phyloP scores from a whole-genome alignment of 495 filamentous ascomycete genomes.

The Antarctomyces pellizariae region DNA sequence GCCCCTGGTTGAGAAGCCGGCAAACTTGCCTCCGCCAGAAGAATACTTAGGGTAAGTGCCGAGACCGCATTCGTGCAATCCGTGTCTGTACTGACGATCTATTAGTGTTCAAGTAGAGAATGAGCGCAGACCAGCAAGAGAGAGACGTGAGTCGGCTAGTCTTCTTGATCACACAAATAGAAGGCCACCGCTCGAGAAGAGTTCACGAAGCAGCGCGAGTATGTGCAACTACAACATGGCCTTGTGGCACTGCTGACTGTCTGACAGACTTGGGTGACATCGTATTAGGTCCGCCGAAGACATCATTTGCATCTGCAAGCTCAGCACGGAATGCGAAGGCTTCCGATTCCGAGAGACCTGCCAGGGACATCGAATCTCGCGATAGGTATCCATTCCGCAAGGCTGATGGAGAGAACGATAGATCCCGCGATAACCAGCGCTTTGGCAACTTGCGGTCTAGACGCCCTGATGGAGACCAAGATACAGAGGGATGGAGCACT shows the following conservation, averaged over 20 bases:
- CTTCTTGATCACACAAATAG: constrained; percentile 26
- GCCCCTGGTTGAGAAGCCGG: constrained; percentile 63
- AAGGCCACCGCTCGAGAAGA: constrained; percentile 23
- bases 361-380: constrained; percentile 26
- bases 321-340: constrained; percentile 28
- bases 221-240: constrained; percentile 31
- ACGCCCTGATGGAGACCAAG: constrained; percentile 28
- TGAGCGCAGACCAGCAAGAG: constrained; percentile 15
- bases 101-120: not conserved
- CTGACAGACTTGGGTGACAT: constrained; percentile 50
- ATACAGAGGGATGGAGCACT: constrained; percentile 32
- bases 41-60: constrained; percentile 91
- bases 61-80: constrained; percentile 10
- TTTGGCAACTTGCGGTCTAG: constrained; percentile 20
- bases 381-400: constrained; percentile 45
- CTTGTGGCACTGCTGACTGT: constrained; percentile 10
- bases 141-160: constrained; percentile 16
- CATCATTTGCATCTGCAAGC: constrained; percentile 64
- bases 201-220: constrained; percentile 28
- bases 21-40: constrained; percentile 61
- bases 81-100: not conserved
- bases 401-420: constrained; percentile 39
- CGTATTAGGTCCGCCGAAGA: constrained; percentile 72
- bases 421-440: constrained; percentile 24
- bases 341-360: constrained; percentile 25